phyloP scores from a whole-genome alignment of 1,284 basidiomycete genomes.

The Coniophora puteana region DNA sequence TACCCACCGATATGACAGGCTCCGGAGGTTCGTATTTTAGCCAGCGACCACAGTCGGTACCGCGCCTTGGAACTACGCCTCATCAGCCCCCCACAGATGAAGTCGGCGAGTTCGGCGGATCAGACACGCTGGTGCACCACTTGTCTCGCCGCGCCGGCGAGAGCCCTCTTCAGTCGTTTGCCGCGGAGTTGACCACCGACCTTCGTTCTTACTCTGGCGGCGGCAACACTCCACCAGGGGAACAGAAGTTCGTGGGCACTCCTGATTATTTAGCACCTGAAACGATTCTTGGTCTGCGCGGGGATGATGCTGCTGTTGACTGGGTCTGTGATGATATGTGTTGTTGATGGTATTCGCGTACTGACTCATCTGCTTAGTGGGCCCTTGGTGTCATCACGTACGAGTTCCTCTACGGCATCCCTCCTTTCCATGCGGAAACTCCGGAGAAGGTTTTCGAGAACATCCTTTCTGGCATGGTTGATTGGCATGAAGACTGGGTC shows the following conservation, averaged over 20 bases:
- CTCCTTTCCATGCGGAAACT: slow-evolving; percentile 96
- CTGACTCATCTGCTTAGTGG: slow-evolving; percentile 57
- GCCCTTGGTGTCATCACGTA: slow-evolving; percentile 98
- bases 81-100: slow-evolving; percentile 73
- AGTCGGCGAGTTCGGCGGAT: slow-evolving; percentile 74
- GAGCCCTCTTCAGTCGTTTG: slow-evolving; percentile 79
- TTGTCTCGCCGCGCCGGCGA: slow-evolving; percentile 60
- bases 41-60: slow-evolving; percentile 54
- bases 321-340: slow-evolving; percentile 62
- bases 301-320: slow-evolving; percentile 95
- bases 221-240: slow-evolving; percentile 72
- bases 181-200: slow-evolving; percentile 77
- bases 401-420: slow-evolving; percentile 96
- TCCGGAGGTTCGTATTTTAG: slow-evolving; percentile 84
- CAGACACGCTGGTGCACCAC: slow-evolving; percentile 66
- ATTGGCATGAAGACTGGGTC: slow-evolving; percentile 94
- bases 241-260: slow-evolving; percentile 93
- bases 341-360: slow-evolving; percentile 5
- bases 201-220: slow-evolving; percentile 60
- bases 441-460: slow-evolving; percentile 99
- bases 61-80: slow-evolving; percentile 60
- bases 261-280: slow-evolving; percentile 97
- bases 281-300: slow-evolving; percentile 92
- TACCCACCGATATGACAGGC: slow-evolving; percentile 50
- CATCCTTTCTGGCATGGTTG: slow-evolving; percentile 92